phyloP scores from a whole-genome alignment of 2,329 filamentous ascomycete species.

The Clathrospora elynae region DNA sequence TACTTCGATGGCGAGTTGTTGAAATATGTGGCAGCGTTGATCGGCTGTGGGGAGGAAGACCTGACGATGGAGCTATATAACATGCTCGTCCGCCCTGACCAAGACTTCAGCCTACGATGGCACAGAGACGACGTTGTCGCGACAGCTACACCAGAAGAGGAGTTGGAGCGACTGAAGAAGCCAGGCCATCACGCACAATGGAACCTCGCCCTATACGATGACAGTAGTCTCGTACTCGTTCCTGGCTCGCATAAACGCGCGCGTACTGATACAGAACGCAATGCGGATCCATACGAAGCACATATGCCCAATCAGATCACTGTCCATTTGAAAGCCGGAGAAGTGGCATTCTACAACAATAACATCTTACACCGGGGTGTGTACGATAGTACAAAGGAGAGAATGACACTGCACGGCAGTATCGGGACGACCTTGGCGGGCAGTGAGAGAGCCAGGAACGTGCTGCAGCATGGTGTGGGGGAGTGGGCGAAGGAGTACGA shows the following conservation, averaged over 20 bases:
- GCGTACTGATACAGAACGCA: constrained; percentile 71
- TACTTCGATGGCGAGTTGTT: constrained; percentile 76
- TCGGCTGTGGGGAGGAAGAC: constrained; percentile 59
- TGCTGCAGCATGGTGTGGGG: constrained; percentile 75
- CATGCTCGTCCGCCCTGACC: constrained; percentile 74
- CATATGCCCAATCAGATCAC: constrained; percentile 66
- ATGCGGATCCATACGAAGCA: constrained; percentile 67
- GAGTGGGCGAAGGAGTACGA: constrained; percentile 66
- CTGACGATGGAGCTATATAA: constrained; percentile 90
- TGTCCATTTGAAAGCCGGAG: constrained; percentile 72
- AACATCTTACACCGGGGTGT: constrained; percentile 80
- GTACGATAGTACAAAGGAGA: constrained; percentile 64
- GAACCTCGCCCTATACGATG: constrained; percentile 80
- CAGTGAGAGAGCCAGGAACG: constrained; percentile 67
- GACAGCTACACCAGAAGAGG: constrained; percentile 68
- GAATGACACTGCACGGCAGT: constrained; percentile 74
- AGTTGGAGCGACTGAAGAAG: constrained; percentile 63
- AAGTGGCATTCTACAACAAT: constrained; percentile 87
- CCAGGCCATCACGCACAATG: constrained; percentile 80
- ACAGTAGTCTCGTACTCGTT: constrained; percentile 72
- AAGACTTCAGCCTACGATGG: constrained; percentile 77
- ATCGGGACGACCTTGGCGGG: constrained; percentile 66
- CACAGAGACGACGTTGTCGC: constrained; percentile 81
- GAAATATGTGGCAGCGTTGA: constrained; percentile 66
- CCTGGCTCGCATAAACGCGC: constrained; percentile 76